Conservation (phyloP, 495 filamentous ascomycete genomes). For the Neurospora intermedia region DNA sequence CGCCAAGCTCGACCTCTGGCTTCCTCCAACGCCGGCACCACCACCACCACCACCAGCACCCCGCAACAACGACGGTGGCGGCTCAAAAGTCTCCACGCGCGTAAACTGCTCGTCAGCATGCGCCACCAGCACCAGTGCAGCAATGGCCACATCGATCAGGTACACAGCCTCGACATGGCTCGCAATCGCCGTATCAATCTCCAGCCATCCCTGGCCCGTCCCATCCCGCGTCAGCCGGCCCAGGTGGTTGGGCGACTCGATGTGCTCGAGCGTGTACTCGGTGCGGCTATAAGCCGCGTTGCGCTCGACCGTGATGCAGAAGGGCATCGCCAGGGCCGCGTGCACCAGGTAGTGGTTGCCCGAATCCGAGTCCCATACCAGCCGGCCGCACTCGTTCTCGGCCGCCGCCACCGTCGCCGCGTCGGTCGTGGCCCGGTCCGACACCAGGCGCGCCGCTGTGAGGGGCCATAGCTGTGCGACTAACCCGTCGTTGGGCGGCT, state of each 20-base stretch:
- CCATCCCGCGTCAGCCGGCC: conserved; percentile 42
- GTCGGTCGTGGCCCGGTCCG: conserved; percentile 51
- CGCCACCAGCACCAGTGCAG: conserved; percentile 60
- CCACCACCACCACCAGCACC: conserved; percentile 11
- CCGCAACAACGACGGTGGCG: conserved; percentile 31
- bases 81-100: conserved; percentile 39
- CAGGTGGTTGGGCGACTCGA: conserved; percentile 41
- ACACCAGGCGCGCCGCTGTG: conserved; percentile 56
- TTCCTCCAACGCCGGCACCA: conserved; percentile 12
- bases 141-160: conserved; percentile 62
- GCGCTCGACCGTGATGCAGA: conserved; percentile 40
- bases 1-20: conserved; percentile 18
- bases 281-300: conserved; percentile 42
- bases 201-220: conserved; percentile 39
- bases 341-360: conserved; percentile 61
- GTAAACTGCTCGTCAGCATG: conserved; percentile 44
- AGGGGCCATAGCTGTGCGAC: conserved; percentile 65
- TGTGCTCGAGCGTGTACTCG: conserved; percentile 54
- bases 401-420: conserved; percentile 52
- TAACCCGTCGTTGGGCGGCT: conserved; percentile 55
- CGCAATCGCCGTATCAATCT: conserved; percentile 42
- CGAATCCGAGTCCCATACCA: conserved; percentile 57
- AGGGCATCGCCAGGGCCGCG: conserved; percentile 51
- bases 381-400: conserved; percentile 58
- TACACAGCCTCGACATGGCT: conserved; percentile 50